These are phyloP conservation scores for Xylaria castorea DNA, from an alignment of 495 filamentous ascomycete genomes.

Conservation along the genomic window DNA sequence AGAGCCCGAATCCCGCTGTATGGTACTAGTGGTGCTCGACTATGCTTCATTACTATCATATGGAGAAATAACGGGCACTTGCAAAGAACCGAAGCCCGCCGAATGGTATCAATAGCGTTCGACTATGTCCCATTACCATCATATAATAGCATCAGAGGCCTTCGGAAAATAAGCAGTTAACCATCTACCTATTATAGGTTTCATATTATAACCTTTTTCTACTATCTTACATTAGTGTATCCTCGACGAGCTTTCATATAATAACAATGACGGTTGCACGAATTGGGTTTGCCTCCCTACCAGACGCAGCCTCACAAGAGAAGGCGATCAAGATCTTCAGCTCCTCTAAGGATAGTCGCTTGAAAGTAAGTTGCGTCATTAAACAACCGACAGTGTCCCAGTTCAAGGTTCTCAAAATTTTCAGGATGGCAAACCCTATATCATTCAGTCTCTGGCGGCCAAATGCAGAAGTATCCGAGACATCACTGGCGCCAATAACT, in stretches of 20 bases:
- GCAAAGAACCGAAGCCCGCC: not conserved
- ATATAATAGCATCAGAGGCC: not conserved
- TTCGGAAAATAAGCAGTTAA: not conserved
- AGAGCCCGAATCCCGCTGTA: not conserved
- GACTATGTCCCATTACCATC: not conserved
- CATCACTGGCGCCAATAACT: not conserved
- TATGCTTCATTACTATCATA: not conserved
- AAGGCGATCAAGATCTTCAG: slow-evolving; percentile 1
- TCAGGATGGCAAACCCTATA: not conserved
- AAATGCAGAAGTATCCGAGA: slow-evolving; percentile 9
- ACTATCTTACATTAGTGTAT: not conserved
- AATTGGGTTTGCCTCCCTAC: not conserved
- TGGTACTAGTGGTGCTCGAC: not conserved
- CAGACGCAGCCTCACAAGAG: not conserved
- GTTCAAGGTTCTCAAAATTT: not conserved
- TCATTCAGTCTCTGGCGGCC: not conserved
- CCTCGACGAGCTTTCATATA: not conserved
- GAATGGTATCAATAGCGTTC: not conserved
- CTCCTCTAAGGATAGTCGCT: not conserved
- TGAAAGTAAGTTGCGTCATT: not conserved
- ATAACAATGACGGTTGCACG: not conserved
- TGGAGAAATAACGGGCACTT: not conserved
- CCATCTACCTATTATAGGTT: not conserved
- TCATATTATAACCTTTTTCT: not conserved
- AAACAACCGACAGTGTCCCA: not conserved